phyloP scores from a whole-genome alignment of 1,284 basidiomycete genomes.

The Ganoderma boninense region DNA sequence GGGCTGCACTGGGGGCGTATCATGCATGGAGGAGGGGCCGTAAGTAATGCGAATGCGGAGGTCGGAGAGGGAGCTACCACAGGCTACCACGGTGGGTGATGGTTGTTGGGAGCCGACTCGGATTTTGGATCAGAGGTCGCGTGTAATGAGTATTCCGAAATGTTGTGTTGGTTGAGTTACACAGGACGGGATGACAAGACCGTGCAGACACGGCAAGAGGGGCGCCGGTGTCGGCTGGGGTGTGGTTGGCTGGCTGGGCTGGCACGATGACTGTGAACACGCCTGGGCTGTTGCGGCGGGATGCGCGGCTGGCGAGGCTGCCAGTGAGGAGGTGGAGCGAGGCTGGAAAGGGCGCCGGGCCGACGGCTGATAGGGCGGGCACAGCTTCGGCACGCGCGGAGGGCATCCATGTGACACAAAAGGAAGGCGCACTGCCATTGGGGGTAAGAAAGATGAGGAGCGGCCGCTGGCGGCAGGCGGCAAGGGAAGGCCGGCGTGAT shows the following conservation, averaged over 20 bases:
- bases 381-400: conserved; percentile 6
- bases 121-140: background rate
- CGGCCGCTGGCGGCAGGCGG: conserved; percentile 17
- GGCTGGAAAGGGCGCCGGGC: background rate
- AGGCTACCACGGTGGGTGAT: background rate
- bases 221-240: background rate
- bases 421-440: conserved; percentile 24
- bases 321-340: background rate
- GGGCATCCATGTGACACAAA: conserved; percentile 10
- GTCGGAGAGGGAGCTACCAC: background rate
- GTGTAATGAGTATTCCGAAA: background rate
- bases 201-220: background rate
- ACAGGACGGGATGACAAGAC: background rate
- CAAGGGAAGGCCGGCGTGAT: conserved; percentile 30
- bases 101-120: background rate
- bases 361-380: conserved; percentile 6
- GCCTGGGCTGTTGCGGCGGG: background rate
- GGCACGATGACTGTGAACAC: background rate
- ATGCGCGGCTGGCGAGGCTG: background rate
- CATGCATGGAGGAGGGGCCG: background rate
- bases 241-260: background rate
- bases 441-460: conserved; percentile 6
- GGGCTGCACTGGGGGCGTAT: background rate
- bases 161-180: background rate
- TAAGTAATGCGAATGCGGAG: background rate